Evolutionary conservation across 164 flowering plant species (phyloP).

Genomic region (Magnolia sinica): DNA sequence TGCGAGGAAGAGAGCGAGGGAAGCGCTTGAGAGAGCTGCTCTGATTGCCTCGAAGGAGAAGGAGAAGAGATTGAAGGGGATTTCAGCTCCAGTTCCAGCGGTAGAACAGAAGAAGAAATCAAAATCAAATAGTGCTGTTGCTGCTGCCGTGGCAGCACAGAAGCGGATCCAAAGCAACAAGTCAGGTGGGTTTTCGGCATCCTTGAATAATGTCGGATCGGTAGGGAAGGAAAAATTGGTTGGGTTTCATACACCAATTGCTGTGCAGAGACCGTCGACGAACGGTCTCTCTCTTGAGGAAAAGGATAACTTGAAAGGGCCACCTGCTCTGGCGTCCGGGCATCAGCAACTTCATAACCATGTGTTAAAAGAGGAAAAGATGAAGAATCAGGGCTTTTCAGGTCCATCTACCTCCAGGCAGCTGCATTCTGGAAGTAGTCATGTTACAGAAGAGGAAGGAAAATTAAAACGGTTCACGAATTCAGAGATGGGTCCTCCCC

Average conservation of each 20-base stretch:
- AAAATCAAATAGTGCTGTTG: constrained; percentile 12
- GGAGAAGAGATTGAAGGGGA: constrained; percentile 12
- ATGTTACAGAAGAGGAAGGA: constrained; percentile 7
- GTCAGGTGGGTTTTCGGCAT: neutral
- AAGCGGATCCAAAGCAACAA: constrained; percentile 14
- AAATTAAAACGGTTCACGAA: constrained; percentile 2
- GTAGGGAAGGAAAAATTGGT: constrained; percentile 7
- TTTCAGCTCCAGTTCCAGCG: neutral
- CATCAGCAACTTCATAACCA: constrained; percentile 10
- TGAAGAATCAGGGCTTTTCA: constrained; percentile 8
- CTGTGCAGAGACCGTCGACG: constrained; percentile 1
- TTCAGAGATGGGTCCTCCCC: constrained; percentile 4
- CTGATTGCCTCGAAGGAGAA: constrained; percentile 22
- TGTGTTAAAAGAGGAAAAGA: constrained; percentile 7
- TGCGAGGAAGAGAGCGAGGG: constrained; percentile 56
- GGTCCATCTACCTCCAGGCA: constrained; percentile 9
- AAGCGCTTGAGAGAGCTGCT: constrained; percentile 45
- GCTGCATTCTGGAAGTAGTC: constrained; percentile 5
- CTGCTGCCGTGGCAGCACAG: constrained; percentile 19
- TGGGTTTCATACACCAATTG: constrained; percentile 1
- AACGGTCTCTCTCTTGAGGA: constrained; percentile 10
- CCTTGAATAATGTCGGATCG: constrained; percentile 3
- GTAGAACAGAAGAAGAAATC: constrained; percentile 16
- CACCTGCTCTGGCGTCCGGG: constrained; percentile 1
- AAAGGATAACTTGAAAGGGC: constrained; percentile 11